Conservation (phyloP, 2,329 filamentous ascomycete species). For the Nothophoma quercina region DNA sequence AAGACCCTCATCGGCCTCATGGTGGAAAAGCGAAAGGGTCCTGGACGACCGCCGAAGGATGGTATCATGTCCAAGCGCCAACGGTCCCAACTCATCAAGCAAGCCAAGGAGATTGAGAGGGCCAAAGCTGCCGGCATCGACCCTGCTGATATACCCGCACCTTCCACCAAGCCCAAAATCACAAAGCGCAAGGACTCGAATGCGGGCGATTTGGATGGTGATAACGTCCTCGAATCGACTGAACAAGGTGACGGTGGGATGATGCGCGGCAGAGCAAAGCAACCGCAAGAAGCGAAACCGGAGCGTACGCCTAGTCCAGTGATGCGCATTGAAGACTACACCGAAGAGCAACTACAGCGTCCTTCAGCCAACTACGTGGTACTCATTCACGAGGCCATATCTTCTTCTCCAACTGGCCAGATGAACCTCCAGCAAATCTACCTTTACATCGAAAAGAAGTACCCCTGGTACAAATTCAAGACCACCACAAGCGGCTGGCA, state of each 20-base stretch:
- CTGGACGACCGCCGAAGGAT: constrained; percentile 82
- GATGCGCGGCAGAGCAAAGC: constrained; percentile 52
- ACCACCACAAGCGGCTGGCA: constrained; percentile 70
- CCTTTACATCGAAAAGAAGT: constrained; percentile 68
- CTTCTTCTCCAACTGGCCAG: constrained; percentile 61
- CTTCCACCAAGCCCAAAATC: constrained; percentile 45
- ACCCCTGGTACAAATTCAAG: constrained; percentile 69
- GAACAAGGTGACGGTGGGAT: constrained; percentile 47
- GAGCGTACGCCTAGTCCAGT: constrained; percentile 68
- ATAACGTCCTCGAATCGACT: constrained; percentile 42
- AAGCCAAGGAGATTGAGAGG: constrained; percentile 57
- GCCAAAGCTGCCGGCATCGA: constrained; percentile 50
- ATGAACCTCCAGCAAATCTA: constrained; percentile 74
- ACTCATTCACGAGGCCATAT: constrained; percentile 69
- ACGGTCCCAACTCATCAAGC: constrained; percentile 69
- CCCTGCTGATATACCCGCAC: constrained; percentile 44
- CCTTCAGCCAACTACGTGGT: constrained; percentile 69
- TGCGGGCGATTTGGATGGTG: constrained; percentile 47
- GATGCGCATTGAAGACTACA: constrained; percentile 70
- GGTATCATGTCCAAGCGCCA: constrained; percentile 84
- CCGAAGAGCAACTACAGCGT: constrained; percentile 77
- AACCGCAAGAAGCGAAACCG: constrained; percentile 56
- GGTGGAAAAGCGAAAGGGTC: constrained; percentile 70
- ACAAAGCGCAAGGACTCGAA: constrained; percentile 48
- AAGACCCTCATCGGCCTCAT: constrained; percentile 55